Percentiles rank a stretch among this genome's conserved stretches.
These are phyloP conservation scores for Penicillium sp. DNA, from an alignment of 2,329 filamentous ascomycete genomes.

Conservation along the genomic window DNA sequence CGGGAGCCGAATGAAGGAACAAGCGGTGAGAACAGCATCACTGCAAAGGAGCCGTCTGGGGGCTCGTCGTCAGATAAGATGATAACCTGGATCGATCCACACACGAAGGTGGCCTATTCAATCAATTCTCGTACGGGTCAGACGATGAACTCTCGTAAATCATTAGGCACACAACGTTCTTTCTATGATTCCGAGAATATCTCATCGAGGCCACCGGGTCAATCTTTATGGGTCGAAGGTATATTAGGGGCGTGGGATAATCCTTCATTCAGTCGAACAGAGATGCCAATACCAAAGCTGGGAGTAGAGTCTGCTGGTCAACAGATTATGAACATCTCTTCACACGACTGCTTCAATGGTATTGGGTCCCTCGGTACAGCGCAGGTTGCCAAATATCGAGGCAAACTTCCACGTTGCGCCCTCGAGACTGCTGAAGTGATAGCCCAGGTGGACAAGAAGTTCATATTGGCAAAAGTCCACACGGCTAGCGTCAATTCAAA, in stretches of 20 bases:
- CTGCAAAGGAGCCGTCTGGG: background rate
- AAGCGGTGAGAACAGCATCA: background rate
- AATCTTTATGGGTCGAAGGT: constrained; percentile 56
- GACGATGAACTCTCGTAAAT: constrained; percentile 20
- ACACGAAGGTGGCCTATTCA: constrained; percentile 42
- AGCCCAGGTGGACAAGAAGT: constrained; percentile 84
- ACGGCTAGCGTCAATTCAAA: constrained; percentile 3
- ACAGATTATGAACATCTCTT: constrained; percentile 13
- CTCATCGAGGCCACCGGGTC: background rate
- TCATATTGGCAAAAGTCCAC: constrained; percentile 66
- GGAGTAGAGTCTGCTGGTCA: constrained; percentile 21
- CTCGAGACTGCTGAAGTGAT: constrained; percentile 64
- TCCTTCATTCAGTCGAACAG: constrained; percentile 62
- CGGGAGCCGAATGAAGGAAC: background rate
- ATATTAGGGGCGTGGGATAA: constrained; percentile 68
- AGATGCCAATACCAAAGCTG: constrained; percentile 44
- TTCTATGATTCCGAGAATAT: constrained; percentile 6
- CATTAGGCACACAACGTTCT: constrained; percentile 12
- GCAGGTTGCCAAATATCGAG: constrained; percentile 30
- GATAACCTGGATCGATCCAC: constrained; percentile 58
- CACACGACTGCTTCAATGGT: constrained; percentile 21
- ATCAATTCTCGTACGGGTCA: constrained; percentile 38
- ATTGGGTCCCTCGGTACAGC: constrained; percentile 23
- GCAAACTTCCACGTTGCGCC: constrained; percentile 57
- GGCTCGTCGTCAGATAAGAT: constrained; percentile 16